Base-by-base conservation (phyloP, 139 green algal species). In the Deuterostichococcus epilithicus region DNA sequence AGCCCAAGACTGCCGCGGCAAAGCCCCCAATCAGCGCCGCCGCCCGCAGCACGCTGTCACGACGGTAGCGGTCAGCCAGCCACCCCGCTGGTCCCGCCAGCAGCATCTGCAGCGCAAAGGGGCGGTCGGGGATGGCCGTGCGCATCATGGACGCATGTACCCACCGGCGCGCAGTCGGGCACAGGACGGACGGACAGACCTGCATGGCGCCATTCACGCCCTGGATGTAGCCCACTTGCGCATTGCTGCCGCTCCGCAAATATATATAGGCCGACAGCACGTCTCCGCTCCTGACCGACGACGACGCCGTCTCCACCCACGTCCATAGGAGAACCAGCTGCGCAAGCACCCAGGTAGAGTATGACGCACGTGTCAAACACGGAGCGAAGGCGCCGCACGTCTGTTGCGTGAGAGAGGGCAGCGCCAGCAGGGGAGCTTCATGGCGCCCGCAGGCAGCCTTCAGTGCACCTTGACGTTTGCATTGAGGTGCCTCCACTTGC, bases 201-300 rank as follows among this genome's bases (percentile, higher is more conserved):
- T 86, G 81, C 34, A 82, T 18, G 28, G 83, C 65, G 39, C 84
- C 84, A 32, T 86, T 86, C 52, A 83, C 52, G 39, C 84, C 84
- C 69, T 87, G 81, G 26, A 78, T 63, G 70, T 82, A 76, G 23
- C 85, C 85, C 3, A 89, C 82, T 1, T 65, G 70, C 8, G 63
- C 76, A 59, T 86, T 85, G 33, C 65, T 76, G 23, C 38, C 33
- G 18, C 80, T 85, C 42, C 74, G 58, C 2, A 89, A 73, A 42
- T 76, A 85, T 2, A 89, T 75, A 28, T 80, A 83, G 0, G 74
- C 80, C 5, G 63, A 78, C 6, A 89, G 32, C 1, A 81, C 59
- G 37, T 86, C 84, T 1, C 84, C 84, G 8, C 79, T 83, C 4
- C 84, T 60, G 18, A 85, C 59, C 20, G 68, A 82, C 26, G 60